phyloP scores from a whole-genome alignment of 1,139 yeast genomes.

The Tardiomyces digboiensis region DNA sequence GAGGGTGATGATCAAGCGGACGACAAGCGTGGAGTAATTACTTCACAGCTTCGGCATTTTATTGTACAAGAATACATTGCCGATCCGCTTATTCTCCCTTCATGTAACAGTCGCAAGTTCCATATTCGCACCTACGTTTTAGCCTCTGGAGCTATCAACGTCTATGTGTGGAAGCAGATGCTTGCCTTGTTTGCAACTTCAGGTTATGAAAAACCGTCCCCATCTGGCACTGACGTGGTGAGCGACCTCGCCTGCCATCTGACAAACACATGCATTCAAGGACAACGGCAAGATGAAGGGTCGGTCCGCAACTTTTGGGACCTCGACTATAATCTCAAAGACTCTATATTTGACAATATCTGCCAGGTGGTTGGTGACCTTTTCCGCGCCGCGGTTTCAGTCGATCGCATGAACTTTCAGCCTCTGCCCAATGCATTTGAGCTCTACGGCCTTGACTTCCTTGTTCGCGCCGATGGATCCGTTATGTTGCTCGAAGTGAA shows the following conservation, averaged over 20 bases:
- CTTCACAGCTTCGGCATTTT: slow-evolving; percentile 85
- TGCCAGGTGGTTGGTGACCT: slow-evolving; percentile 55
- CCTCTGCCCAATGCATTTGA: slow-evolving; percentile 78
- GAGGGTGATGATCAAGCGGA: slow-evolving; percentile 39
- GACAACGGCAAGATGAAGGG: slow-evolving; percentile 32
- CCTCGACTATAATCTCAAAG: slow-evolving; percentile 30
- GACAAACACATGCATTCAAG: slow-evolving; percentile 90
- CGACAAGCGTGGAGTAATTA: slow-evolving; percentile 50
- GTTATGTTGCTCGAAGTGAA: slow-evolving; percentile 76
- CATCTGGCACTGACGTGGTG: slow-evolving; percentile 18
- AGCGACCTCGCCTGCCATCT: slow-evolving; percentile 57
- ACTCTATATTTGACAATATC: slow-evolving; percentile 42
- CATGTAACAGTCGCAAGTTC: slow-evolving; percentile 64
- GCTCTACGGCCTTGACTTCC: slow-evolving; percentile 78
- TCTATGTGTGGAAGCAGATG: slow-evolving; percentile 70
- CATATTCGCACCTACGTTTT: slow-evolving; percentile 86
- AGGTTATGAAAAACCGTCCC: slow-evolving; percentile 27
- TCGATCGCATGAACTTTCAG: slow-evolving; percentile 80
- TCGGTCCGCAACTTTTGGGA: slow-evolving; percentile 67
- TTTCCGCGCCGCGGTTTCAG: slow-evolving; percentile 69
- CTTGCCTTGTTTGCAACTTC: slow-evolving; percentile 68
- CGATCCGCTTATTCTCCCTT: slow-evolving; percentile 54
- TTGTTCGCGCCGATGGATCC: slow-evolving; percentile 46
- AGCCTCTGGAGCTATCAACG: slow-evolving; percentile 62
- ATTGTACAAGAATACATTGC: slow-evolving; percentile 73